Evolutionary conservation across 2,329 filamentous ascomycete genomes (phyloP).

Genomic region (Aspergillus sp.): DNA sequence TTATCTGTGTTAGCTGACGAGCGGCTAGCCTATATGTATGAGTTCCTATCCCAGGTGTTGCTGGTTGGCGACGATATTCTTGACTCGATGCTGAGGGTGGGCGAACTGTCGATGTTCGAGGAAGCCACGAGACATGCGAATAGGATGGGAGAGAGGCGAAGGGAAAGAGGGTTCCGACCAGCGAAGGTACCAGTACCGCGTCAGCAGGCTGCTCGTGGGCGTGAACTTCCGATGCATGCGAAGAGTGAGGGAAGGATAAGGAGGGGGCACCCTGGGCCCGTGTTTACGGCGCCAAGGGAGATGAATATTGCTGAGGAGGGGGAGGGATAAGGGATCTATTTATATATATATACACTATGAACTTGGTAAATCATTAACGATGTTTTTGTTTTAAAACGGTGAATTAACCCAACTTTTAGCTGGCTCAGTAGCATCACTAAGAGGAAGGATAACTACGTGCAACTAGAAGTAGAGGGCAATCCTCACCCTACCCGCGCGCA

Average conservation of each 20-base stretch:
- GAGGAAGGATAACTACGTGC: too few species aligned
- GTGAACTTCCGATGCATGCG: background rate
- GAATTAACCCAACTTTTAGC: too few species aligned
- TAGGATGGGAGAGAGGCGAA: background rate
- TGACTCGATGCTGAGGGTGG: slow-evolving; percentile 6
- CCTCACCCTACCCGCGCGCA: too few species aligned
- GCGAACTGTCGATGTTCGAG: slow-evolving; percentile 7
- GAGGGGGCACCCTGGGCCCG: background rate
- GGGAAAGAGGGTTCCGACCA: background rate
- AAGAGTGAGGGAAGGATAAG: background rate
- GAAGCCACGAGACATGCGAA: background rate
- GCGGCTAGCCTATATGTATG: slow-evolving; percentile 9
- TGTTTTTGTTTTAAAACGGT: too few species aligned
- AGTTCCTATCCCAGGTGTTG: background rate
- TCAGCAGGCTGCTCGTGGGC: background rate
- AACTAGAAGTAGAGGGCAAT: too few species aligned
- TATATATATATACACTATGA: background rate
- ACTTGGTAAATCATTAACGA: too few species aligned
- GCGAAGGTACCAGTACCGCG: background rate
- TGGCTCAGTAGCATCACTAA: too few species aligned
- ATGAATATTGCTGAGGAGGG: background rate
- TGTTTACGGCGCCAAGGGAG: background rate
- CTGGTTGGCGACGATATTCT: slow-evolving; percentile 7
- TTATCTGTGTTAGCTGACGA: slow-evolving; percentile 4
- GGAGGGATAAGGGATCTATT: background rate